Conservation (phyloP, 495 filamentous ascomycete genomes). For the Corynascus novoguineensis region DNA sequence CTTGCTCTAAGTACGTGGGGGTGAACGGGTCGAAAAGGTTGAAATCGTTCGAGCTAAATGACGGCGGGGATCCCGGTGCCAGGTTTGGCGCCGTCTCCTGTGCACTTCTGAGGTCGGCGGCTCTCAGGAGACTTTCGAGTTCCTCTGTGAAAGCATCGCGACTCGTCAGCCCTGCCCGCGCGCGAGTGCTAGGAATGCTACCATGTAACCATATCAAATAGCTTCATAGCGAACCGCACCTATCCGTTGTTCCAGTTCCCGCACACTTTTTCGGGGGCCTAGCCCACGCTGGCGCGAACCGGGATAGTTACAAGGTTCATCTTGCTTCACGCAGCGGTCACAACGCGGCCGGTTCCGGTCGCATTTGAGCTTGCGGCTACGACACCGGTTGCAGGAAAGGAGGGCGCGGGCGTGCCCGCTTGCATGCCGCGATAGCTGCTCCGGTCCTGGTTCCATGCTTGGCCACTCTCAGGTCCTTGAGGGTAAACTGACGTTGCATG, state of each 20-base stretch:
- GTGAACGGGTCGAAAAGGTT: neutral
- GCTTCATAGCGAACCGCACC: neutral
- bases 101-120: neutral
- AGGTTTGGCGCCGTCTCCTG: neutral
- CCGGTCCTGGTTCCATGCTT: neutral
- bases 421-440: neutral
- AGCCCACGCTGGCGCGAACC: neutral
- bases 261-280: neutral
- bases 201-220: neutral
- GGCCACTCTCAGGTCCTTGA: too few relatives aligned
- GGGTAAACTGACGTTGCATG: too few relatives aligned
- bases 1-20: neutral
- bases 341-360: neutral
- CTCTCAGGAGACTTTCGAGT: neutral
- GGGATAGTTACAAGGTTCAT: neutral
- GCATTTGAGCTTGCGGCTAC: neutral
- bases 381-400: neutral
- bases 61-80: neutral
- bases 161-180: neutral
- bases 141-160: neutral
- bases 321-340: neutral
- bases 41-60: neutral
- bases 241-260: neutral
- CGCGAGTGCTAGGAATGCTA: neutral
- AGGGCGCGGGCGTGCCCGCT: neutral